phyloP scores from a whole-genome alignment of 345 rosid species.

The Euphorbia pulcherrima region DNA sequence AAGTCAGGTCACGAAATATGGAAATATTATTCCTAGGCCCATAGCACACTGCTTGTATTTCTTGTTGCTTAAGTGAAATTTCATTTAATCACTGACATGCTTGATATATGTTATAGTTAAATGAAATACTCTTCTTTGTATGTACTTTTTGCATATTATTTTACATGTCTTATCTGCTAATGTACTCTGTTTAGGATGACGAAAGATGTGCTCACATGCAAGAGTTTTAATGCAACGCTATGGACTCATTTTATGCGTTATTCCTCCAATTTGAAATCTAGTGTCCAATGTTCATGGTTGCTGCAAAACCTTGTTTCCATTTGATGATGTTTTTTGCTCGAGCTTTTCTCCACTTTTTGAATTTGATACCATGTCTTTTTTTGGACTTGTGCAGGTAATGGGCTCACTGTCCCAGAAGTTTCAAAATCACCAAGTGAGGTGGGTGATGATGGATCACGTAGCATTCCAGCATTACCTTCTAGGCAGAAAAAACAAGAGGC shows the following conservation, averaged over 20 bases:
- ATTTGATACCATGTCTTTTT: slow-evolving; percentile 15
- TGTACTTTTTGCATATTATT: not conserved
- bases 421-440: slow-evolving; percentile 34
- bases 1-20: too few relatives aligned
- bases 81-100: not conserved
- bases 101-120: not conserved
- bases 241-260: not conserved
- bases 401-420: slow-evolving; percentile 20
- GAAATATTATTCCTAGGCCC: too few relatives aligned
- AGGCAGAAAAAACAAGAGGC: slow-evolving; percentile 35
- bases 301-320: too few relatives aligned
- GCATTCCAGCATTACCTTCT: slow-evolving; percentile 33
- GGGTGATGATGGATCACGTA: slow-evolving; percentile 41
- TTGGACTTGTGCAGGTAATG: slow-evolving; percentile 37
- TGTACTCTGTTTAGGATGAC: not conserved
- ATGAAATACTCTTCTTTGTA: not conserved
- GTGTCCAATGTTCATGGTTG: not conserved
- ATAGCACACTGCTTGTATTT: not conserved
- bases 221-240: not conserved
- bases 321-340: slow-evolving; percentile 6
- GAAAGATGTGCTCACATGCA: not conserved
- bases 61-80: not conserved
- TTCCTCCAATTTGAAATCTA: not conserved
- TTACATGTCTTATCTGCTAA: not conserved
- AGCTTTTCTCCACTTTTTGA: slow-evolving; percentile 2